Evolutionary conservation across 306 rosid species (phyloP).

Genomic region (Quillaja saponaria): DNA sequence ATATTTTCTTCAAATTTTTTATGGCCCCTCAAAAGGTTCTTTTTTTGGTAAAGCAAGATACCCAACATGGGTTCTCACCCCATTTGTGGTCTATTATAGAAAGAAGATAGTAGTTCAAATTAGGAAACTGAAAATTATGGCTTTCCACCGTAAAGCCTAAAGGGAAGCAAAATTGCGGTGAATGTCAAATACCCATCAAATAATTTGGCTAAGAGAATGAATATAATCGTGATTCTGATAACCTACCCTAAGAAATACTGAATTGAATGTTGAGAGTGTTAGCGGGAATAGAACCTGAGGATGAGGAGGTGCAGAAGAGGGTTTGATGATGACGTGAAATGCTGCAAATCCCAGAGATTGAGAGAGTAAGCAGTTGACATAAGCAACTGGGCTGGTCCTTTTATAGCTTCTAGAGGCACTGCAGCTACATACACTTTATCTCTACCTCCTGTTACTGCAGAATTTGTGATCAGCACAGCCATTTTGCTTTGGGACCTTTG

Average conservation of each 20-base stretch:
- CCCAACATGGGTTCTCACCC: too few relatives aligned
- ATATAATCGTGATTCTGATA: background rate
- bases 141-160: too few relatives aligned
- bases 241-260: background rate
- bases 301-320: conserved; percentile 41
- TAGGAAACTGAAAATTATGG: too few relatives aligned
- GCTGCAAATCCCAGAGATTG: conserved; percentile 80
- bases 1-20: too few relatives aligned
- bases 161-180: background rate
- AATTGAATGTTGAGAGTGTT: background rate
- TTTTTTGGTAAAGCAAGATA: too few relatives aligned
- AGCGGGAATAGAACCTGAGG: conserved; percentile 54
- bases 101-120: too few relatives aligned
- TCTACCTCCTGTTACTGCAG: conserved; percentile 37
- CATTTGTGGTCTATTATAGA: too few relatives aligned
- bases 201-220: background rate
- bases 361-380: conserved; percentile 71
- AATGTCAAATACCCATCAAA: background rate
- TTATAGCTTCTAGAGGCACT: conserved; percentile 78
- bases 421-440: conserved; percentile 84
- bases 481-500: conserved; percentile 26
- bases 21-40: too few relatives aligned
- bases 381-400: conserved; percentile 81
- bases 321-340: conserved; percentile 79
- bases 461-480: conserved; percentile 37